phyloP scores from a whole-genome alignment of 805 yeast species.

The Kazachstania kunashirensis region DNA sequence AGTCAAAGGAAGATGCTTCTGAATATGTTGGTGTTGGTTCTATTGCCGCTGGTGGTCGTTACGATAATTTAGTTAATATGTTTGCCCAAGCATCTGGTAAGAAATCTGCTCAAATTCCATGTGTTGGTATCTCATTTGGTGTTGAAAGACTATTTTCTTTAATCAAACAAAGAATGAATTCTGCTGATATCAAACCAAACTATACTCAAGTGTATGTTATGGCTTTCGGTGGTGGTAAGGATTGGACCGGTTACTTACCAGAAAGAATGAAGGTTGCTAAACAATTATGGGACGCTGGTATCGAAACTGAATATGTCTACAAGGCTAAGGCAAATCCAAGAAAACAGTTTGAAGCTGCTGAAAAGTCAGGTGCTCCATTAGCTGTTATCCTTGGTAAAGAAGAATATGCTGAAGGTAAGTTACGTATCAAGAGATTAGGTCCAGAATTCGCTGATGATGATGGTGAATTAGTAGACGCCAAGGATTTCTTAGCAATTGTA shows the following conservation, averaged over 20 bases:
- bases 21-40: conserved; percentile 98
- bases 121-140: conserved; percentile 96
- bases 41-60: conserved; percentile 98
- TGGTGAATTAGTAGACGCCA: conserved; percentile 67
- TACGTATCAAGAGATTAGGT: conserved; percentile 82
- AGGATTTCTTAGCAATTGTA: conserved; percentile 46
- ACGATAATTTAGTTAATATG: conserved; percentile 95
- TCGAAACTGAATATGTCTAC: conserved; percentile 85
- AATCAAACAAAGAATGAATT: conserved; percentile 63
- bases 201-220: conserved; percentile 89
- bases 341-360: conserved; percentile 97
- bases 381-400: conserved; percentile 95
- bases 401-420: conserved; percentile 66
- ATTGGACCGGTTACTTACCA: conserved; percentile 83
- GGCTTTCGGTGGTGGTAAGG: conserved; percentile 98
- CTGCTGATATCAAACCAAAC: conserved; percentile 55
- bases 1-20: conserved; percentile 69
- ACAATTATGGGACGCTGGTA: conserved; percentile 76
- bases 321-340: conserved; percentile 90
- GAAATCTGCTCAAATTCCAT: conserved; percentile 73
- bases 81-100: conserved; percentile 76
- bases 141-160: conserved; percentile 90
- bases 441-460: conserved; percentile 81
- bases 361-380: conserved; percentile 79
- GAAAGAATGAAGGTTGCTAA: conserved; percentile 88